Percentiles rank a stretch among this genome's conserved stretches.
Conservation (phyloP, 352 stramenopile species). For the Phytophthora ohioensis region DNA sequence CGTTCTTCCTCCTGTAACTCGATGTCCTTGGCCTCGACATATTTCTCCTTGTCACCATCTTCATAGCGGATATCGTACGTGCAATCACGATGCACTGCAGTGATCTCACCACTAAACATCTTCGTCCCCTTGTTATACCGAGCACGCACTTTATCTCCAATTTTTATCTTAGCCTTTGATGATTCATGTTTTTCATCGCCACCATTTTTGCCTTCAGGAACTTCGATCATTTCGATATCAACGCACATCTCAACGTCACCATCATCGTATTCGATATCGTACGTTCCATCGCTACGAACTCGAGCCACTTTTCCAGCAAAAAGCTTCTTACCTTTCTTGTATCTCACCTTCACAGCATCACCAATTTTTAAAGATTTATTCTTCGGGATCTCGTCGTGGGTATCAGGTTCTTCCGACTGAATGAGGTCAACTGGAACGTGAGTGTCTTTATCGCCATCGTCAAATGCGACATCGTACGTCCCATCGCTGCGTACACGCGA, state of each 20-base stretch:
- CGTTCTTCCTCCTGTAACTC: conserved; percentile 27
- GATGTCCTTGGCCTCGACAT: conserved; percentile 46
- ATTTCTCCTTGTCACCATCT: conserved; percentile 57
- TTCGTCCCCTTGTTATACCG: conserved; percentile 55
- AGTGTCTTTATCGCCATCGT: conserved; percentile 47
- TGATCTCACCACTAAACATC: conserved; percentile 46
- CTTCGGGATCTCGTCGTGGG: conserved; percentile 25
- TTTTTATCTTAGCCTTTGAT: conserved; percentile 20
- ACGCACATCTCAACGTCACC: conserved; percentile 54
- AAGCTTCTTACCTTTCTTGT: conserved; percentile 45
- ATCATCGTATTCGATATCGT: conserved; percentile 77
- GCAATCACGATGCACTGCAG: conserved; percentile 50
- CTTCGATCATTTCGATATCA: conserved; percentile 34
- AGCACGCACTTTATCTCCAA: conserved; percentile 53
- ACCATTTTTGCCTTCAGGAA: conserved; percentile 13
- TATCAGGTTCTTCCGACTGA: conserved; percentile 41
- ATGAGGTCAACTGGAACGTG: conserved; percentile 43
- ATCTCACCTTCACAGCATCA: conserved; percentile 52
- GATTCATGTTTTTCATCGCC: not conserved
- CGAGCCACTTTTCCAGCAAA: conserved; percentile 55
- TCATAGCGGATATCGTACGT: conserved; percentile 75
- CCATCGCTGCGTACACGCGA: conserved; percentile 48
- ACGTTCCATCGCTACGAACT: conserved; percentile 62
- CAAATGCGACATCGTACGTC: conserved; percentile 61
- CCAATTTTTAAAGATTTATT: conserved; percentile 35